Conservation (phyloP, 441 rosid species). For the Populus tomentosa region DNA sequence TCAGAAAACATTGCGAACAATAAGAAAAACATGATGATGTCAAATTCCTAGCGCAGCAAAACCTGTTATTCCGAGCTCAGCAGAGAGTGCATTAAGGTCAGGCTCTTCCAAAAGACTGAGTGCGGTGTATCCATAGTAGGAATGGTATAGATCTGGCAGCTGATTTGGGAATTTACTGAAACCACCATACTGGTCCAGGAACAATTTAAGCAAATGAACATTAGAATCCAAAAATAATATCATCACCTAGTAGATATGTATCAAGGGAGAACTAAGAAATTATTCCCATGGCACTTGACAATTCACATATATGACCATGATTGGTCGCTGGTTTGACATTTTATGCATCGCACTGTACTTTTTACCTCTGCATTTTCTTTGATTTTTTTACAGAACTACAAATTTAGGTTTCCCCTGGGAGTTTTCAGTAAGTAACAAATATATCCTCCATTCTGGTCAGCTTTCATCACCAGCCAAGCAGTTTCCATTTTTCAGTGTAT, state of each 20-base stretch:
- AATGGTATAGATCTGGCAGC: constrained; percentile 81
- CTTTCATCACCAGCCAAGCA: neutral
- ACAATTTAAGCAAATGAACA: constrained; percentile 9
- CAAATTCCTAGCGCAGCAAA: constrained; percentile 41
- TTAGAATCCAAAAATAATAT: neutral
- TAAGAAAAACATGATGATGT: constrained; percentile 12
- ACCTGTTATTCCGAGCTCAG: constrained; percentile 68
- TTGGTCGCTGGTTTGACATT: neutral
- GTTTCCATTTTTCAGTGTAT: neutral
- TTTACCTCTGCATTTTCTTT: neutral
- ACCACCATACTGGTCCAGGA: constrained; percentile 66
- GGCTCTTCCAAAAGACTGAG: constrained; percentile 86
- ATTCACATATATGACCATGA: neutral
- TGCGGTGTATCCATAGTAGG: constrained; percentile 78
- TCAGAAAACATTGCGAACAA: neutral
- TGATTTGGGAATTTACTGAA: constrained; percentile 65
- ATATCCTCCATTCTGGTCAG: neutral
- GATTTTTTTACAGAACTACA: neutral
- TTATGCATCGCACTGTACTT: neutral
- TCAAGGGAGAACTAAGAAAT: neutral
- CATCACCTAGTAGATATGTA: neutral
- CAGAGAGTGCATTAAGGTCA: constrained; percentile 53
- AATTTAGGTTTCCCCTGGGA: neutral
- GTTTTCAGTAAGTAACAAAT: neutral
- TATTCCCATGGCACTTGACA: neutral